Conservation (phyloP, 192 early-diverging fungal genomes). For the Coemansia sp. region DNA sequence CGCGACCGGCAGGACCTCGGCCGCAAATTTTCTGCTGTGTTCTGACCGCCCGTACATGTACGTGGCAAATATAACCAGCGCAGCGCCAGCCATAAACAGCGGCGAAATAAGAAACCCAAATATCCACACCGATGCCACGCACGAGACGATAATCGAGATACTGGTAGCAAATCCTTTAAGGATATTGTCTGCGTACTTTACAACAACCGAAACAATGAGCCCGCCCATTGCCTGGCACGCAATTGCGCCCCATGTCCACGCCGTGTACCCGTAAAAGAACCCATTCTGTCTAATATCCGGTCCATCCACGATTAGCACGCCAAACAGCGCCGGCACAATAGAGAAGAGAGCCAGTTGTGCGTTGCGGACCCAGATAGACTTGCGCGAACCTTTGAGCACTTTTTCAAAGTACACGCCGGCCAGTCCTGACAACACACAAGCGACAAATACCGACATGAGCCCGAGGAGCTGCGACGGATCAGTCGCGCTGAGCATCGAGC, state of each 20-base stretch:
- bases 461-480: slow-evolving; percentile 60
- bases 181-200: slow-evolving; percentile 98
- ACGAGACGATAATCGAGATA: slow-evolving; percentile 92
- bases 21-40: background rate
- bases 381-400: slow-evolving; percentile 84
- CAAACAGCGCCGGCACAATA: slow-evolving; percentile 73
- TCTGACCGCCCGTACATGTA: slow-evolving; percentile 64
- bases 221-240: slow-evolving; percentile 88
- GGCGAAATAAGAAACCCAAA: slow-evolving; percentile 79
- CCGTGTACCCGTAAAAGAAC: slow-evolving; percentile 90
- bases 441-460: slow-evolving; percentile 73
- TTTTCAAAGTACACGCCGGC: slow-evolving; percentile 99
- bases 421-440: slow-evolving; percentile 88
- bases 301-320: slow-evolving; percentile 78
- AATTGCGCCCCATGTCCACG: slow-evolving; percentile 81
- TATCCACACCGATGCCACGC: slow-evolving; percentile 74
- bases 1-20: slow-evolving; percentile 4
- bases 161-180: slow-evolving; percentile 99
- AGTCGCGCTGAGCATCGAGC: background rate
- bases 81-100: slow-evolving; percentile 71
- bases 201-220: slow-evolving; percentile 91
- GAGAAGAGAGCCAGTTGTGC: slow-evolving; percentile 90
- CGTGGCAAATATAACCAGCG: slow-evolving; percentile 73
- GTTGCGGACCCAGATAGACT: slow-evolving; percentile 89
- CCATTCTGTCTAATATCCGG: slow-evolving; percentile 66